A percentile compares a stretch with the other conserved stretches of the same genome.
Conservation (phyloP, 345 rosid genomes). For the Gossypioides kirkii region DNA sequence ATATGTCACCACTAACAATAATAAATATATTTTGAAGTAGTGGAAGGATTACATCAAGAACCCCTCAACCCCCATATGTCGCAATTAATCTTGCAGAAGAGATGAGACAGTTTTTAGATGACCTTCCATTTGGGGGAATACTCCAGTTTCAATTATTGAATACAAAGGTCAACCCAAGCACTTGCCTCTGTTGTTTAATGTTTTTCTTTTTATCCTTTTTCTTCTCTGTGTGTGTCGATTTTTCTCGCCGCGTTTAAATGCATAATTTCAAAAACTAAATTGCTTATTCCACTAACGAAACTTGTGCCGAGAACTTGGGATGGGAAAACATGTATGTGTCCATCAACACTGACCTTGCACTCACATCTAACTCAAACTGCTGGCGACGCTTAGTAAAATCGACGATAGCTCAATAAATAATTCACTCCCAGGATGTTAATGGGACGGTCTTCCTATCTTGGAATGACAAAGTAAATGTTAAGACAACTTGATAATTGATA, state of each 20-base stretch:
- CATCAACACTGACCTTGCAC: neutral
- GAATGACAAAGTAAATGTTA: constrained; percentile 35
- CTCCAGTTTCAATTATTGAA: neutral
- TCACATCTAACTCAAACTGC: neutral
- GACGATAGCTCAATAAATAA: neutral
- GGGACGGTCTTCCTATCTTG: constrained; percentile 26
- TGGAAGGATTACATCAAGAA: neutral
- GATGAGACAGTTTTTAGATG: neutral
- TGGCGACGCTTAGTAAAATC: neutral
- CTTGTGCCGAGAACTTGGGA: neutral
- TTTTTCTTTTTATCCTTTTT: neutral
- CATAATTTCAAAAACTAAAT: neutral
- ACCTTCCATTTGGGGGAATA: neutral
- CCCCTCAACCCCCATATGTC: neutral
- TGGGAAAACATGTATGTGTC: too few species aligned
- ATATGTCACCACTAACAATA: neutral
- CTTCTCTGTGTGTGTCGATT: neutral
- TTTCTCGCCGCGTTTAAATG: neutral
- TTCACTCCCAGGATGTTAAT: constrained; percentile 20
- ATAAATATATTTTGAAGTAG: neutral
- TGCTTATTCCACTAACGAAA: neutral
- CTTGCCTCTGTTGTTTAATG: neutral
- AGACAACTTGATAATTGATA: constrained; percentile 37
- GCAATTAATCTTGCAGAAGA: neutral
- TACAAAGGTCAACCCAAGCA: neutral